These are phyloP conservation scores for Elaeis oleifera DNA, from an alignment of 202 grass and related monocot species.

Conservation along the genomic window DNA sequence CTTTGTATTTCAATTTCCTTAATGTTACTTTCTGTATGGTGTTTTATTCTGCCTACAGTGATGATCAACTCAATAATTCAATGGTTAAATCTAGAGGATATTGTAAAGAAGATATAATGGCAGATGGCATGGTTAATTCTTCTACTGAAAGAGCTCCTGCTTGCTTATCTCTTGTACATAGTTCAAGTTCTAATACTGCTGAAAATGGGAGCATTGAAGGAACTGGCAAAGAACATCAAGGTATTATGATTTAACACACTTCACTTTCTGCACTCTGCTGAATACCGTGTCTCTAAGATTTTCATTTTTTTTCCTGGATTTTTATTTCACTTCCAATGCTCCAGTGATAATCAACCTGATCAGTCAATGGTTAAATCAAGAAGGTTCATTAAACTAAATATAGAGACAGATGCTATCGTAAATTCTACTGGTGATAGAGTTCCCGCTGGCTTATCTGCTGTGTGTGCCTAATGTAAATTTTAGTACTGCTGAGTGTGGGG, in stretches of 20 bases:
- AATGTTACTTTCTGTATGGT: too few species aligned
- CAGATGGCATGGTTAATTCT: constrained; percentile 21
- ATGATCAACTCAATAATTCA: constrained; percentile 11
- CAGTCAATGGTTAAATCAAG: constrained; percentile 8
- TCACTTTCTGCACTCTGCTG: too few species aligned
- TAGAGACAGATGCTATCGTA: constrained; percentile 7
- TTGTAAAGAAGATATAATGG: not conserved
- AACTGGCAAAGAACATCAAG: not conserved
- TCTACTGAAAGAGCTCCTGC: constrained; percentile 9
- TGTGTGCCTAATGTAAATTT: not conserved
- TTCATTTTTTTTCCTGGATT: too few species aligned
- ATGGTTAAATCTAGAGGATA: constrained; percentile 1
- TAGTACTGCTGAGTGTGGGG: not conserved
- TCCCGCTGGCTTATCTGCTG: constrained; percentile 1
- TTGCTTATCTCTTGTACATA: not conserved
- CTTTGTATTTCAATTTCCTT: too few species aligned
- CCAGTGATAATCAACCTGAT: constrained; percentile 3
- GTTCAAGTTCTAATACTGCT: not conserved
- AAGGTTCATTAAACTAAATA: constrained; percentile 33
- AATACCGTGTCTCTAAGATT: too few species aligned
- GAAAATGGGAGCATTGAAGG: not conserved
- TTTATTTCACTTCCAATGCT: not conserved
- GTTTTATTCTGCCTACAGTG: not conserved
- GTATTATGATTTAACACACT: too few species aligned
- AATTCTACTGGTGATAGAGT: constrained; percentile 16